Evolutionary conservation across 2,329 filamentous ascomycete species (phyloP).

Genomic region (Claviceps spartinae): DNA sequence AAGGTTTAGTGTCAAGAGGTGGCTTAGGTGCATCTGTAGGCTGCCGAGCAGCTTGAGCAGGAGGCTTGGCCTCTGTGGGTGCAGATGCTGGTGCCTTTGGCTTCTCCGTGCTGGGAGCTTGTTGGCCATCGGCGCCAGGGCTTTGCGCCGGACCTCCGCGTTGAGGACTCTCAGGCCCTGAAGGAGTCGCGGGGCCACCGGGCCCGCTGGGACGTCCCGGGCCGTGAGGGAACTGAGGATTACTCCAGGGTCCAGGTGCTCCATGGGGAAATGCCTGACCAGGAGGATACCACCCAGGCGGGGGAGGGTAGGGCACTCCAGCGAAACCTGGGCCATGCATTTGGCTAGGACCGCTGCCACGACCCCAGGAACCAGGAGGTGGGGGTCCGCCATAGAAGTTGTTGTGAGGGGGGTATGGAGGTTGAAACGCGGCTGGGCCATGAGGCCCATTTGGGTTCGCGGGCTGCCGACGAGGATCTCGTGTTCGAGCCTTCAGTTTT

Average conservation of each 20-base stretch:
- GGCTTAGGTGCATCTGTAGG: slow-evolving; percentile 43
- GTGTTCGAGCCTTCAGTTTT: slow-evolving; percentile 24
- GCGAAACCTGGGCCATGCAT: slow-evolving; percentile 47
- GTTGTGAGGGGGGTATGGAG: slow-evolving; percentile 28
- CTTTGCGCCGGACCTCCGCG: slow-evolving; percentile 33
- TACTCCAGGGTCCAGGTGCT: slow-evolving; percentile 41
- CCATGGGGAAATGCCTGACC: slow-evolving; percentile 56
- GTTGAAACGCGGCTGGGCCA: slow-evolving; percentile 26
- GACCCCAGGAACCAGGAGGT: slow-evolving; percentile 40
- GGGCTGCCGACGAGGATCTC: slow-evolving; percentile 19
- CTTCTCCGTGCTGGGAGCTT: slow-evolving; percentile 34
- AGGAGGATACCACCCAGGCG: slow-evolving; percentile 65
- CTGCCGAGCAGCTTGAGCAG: slow-evolving; percentile 32
- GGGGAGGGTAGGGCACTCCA: slow-evolving; percentile 66
- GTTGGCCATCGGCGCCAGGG: slow-evolving; percentile 27
- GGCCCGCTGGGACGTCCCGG: slow-evolving; percentile 4
- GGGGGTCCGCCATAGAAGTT: slow-evolving; percentile 36
- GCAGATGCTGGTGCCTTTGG: slow-evolving; percentile 32
- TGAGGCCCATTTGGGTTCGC: slow-evolving; percentile 18
- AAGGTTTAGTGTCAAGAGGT: slow-evolving; percentile 56
- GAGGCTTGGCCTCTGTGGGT: slow-evolving; percentile 39
- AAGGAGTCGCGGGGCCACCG: slow-evolving; percentile 35
- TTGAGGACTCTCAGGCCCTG: slow-evolving; percentile 45
- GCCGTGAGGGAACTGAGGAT: slow-evolving; percentile 48
- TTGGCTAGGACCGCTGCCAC: slow-evolving; percentile 40